Conservation (phyloP, 352 stramenopile genomes). For the Peronospora destructor region DNA sequence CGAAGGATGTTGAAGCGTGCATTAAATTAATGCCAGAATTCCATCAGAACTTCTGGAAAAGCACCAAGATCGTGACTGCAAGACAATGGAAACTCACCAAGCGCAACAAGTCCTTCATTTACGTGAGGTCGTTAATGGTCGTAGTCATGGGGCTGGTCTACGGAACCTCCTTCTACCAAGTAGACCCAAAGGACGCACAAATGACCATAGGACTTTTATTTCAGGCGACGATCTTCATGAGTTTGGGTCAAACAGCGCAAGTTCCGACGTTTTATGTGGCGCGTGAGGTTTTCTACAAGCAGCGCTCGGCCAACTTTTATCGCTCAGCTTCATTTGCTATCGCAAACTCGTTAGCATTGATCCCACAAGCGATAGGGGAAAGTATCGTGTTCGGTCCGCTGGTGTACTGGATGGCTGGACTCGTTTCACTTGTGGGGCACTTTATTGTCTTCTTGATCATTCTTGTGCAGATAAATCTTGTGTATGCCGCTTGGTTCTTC, state of each 20-base stretch:
- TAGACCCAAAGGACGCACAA: constrained; percentile 30
- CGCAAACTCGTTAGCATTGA: constrained; percentile 26
- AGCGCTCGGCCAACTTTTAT: constrained; percentile 66
- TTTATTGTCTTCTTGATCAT: constrained; percentile 45
- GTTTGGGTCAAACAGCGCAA: constrained; percentile 54
- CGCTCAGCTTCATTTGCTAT: constrained; percentile 42
- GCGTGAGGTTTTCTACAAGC: constrained; percentile 77
- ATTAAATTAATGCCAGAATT: constrained; percentile 26
- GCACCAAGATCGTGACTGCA: constrained; percentile 12
- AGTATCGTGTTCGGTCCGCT: constrained; percentile 60
- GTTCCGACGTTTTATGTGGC: constrained; percentile 69
- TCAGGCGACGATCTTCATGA: constrained; percentile 57
- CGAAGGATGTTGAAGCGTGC: background rate
- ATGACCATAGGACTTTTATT: constrained; percentile 70
- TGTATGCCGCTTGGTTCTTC: constrained; percentile 48
- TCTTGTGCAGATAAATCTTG: constrained; percentile 40
- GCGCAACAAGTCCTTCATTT: constrained; percentile 30
- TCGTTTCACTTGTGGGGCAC: constrained; percentile 12
- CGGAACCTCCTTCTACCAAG: constrained; percentile 36
- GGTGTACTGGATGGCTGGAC: constrained; percentile 74
- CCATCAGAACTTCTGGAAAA: constrained; percentile 27
- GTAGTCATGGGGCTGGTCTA: constrained; percentile 47
- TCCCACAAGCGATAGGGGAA: constrained; percentile 37
- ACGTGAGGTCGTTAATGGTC: constrained; percentile 26
- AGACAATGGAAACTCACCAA: constrained; percentile 15